Evolutionary conservation across 2,329 filamentous ascomycete species (phyloP).

Genomic region (Stagonosporopsis rhizophila): DNA sequence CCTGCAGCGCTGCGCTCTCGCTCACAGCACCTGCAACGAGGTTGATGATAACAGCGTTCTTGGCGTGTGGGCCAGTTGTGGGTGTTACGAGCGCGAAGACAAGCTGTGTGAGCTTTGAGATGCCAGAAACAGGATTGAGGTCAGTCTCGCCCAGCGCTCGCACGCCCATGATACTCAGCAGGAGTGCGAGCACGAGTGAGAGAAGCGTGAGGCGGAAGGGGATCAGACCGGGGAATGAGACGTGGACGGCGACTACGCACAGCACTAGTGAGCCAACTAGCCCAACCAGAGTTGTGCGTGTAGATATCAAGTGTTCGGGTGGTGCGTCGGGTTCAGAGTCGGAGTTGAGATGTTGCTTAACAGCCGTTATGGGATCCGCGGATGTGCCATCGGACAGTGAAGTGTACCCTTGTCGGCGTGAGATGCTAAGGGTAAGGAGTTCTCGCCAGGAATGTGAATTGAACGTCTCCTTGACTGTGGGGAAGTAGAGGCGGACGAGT

Average conservation of each 20-base stretch:
- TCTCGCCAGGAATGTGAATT: conserved; percentile 47
- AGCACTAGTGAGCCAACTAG: conserved; percentile 78
- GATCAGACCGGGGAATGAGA: conserved; percentile 83
- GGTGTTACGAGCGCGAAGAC: conserved; percentile 93
- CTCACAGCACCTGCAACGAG: conserved; percentile 89
- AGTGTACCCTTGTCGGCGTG: conserved; percentile 49
- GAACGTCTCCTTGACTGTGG: conserved; percentile 36
- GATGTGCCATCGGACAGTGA: conserved; percentile 38
- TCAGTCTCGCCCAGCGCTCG: conserved; percentile 81
- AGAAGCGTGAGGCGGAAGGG: conserved; percentile 83
- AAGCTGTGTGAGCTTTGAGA: conserved; percentile 94
- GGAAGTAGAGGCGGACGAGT: conserved; percentile 52
- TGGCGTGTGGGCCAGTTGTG: conserved; percentile 56
- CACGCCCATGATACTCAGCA: conserved; percentile 70
- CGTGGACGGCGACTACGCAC: conserved; percentile 80
- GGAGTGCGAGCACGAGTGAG: conserved; percentile 78
- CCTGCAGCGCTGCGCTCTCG: conserved; percentile 86
- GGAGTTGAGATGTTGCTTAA: conserved; percentile 42
- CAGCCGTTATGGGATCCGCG: conserved; percentile 32
- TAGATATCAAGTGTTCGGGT: conserved; percentile 78
- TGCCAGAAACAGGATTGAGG: conserved; percentile 93
- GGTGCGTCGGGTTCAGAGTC: conserved; percentile 76
- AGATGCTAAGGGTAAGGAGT: conserved; percentile 43
- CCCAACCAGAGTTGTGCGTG: conserved; percentile 73
- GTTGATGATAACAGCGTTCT: conserved; percentile 92